Evolutionary conservation across 2,329 filamentous ascomycete species (phyloP), one percentile per base, ranked within the genome.

Genomic region (Colletotrichum graminicola): DNA sequence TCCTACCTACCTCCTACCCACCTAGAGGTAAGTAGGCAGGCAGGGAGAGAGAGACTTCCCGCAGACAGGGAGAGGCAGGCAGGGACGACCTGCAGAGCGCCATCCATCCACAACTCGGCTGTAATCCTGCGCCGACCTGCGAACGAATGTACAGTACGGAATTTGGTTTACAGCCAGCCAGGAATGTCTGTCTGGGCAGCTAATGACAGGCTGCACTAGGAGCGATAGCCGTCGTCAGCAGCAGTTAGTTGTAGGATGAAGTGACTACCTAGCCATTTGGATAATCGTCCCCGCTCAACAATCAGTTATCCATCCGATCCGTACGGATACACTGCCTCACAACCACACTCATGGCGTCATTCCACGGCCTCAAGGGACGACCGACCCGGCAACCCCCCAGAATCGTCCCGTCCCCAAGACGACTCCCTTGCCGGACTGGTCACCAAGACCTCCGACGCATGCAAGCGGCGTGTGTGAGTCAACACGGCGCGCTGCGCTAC

Each of bases 381-480:
- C 56, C 41, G 12, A 57, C 56, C 63, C 56, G 23, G 67, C 67
- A 71, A 69, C 66, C 39, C 39, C 43, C 29, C 29, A 12, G 34
- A 21, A 32, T 32, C 11, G n/a, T 43, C 34, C 39, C 11, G n/a
- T 52, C 34, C 41, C 10, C 14, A 56, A 64, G 21, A 18, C 51
- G 21, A 18, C 51, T 49, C 11, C n/a, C 26, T 55, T 26, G 29
- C 29, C 41, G n/a, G 55, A 26, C 56, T 56, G 43, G 67, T n/a
- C 64, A 54, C 49, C 67, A 49, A 49, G 49, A 60, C 32, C 49
- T 56, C 18, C 56, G 52, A 41, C 34, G 56, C 56, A 71, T 67
- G 67, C 56, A 57, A 62, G 67, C 63, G 63, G 63, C 62, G 43
- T 10, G 32, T 56, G 63, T 62, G 67, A 67, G 56, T 71, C 67